Evolutionary conservation across 768 basidiomycete genomes (phyloP).

Genomic region (Lentinula detonsa): DNA sequence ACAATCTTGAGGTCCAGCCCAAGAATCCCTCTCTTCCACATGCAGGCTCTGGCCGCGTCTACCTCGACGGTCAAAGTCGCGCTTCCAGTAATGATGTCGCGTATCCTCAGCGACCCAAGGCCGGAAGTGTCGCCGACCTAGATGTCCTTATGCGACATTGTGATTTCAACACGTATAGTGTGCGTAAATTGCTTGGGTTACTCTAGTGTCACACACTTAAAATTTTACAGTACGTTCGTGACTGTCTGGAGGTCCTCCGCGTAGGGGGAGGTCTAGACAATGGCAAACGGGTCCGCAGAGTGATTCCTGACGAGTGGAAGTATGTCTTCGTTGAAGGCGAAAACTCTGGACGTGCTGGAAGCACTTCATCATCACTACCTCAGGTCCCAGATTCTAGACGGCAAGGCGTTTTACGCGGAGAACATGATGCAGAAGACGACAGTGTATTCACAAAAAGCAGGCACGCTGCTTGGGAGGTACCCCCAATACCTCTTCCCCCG

Average conservation of each 20-base stretch:
- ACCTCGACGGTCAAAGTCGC: slow-evolving; percentile 61
- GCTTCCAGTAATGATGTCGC: slow-evolving; percentile 54
- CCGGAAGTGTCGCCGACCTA: slow-evolving; percentile 83
- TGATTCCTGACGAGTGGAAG: slow-evolving; percentile 76
- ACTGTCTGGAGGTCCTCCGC: slow-evolving; percentile 93
- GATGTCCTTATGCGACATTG: slow-evolving; percentile 93
- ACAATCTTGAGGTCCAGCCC: background rate
- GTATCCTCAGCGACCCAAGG: slow-evolving; percentile 82
- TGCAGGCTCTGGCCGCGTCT: slow-evolving; percentile 67
- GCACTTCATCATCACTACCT: background rate
- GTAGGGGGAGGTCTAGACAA: slow-evolving; percentile 86
- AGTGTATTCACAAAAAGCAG: slow-evolving; percentile 36
- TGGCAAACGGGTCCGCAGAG: slow-evolving; percentile 66
- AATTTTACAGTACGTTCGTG: slow-evolving; percentile 76
- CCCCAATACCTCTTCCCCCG: slow-evolving; percentile 39
- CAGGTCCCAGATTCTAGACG: background rate
- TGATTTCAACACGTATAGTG: slow-evolving; percentile 82
- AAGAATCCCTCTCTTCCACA: slow-evolving; percentile 6
- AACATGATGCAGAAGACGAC: background rate
- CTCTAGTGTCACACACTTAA: slow-evolving; percentile 4
- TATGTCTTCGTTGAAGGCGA: slow-evolving; percentile 74
- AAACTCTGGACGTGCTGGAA: background rate
- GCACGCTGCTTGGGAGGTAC: slow-evolving; percentile 55
- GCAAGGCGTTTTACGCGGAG: slow-evolving; percentile 4
- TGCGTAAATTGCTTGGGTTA: slow-evolving; percentile 18